Evolutionary conservation across 768 basidiomycete species (phyloP), one percentile per base, ranked within the genome.

Genomic region (Tremella yokohamensis): DNA sequence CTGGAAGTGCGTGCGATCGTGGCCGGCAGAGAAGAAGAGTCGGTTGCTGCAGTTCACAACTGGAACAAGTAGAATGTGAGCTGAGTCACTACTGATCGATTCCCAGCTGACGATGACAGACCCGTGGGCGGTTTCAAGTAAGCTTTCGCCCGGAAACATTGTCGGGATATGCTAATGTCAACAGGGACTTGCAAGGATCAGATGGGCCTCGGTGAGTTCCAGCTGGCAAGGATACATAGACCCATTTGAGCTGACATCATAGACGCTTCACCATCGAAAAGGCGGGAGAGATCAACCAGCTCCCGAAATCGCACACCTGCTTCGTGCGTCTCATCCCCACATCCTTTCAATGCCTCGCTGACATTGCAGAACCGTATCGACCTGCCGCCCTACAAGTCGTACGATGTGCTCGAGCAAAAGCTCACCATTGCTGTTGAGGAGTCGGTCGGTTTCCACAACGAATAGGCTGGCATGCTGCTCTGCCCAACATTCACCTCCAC

Each of bases 291-390:
- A 89, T 92, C 19, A 88, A 88, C 20, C 92, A 96, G 76, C 78
- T 99, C 70, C 96, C 96, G 1, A 99, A 98, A 85, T 89, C 86
- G 65, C 92, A 94, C 75, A 96, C 91, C 0, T 98, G 96, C 80
- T 99, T 99, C 84, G 98, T 94, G 73, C 58, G 77, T 45, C 22
- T 45, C 4, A 6, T n/a, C 42, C n/a, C 42, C 15, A 6, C 42
- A 6, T 6, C 42, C n/a, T 45, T 11, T 34, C 11, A 45, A 45
- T 22, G n/a, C n/a, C n/a, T 45, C 42, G 42, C 42, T 45, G 42
- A n/a, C 42, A 8, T 45, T 45, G 42, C 15, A 18, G n/a, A 45
- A 45, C 22, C 42, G n/a, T 49, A 76, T 78, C 51, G 96, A 99
- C 79, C 78, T 99, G 54, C 96, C 96, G n/a, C 90, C 92, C 12